phyloP scores from a whole-genome alignment of 352 stramenopile genomes.

The Thraustotheca clavata region DNA sequence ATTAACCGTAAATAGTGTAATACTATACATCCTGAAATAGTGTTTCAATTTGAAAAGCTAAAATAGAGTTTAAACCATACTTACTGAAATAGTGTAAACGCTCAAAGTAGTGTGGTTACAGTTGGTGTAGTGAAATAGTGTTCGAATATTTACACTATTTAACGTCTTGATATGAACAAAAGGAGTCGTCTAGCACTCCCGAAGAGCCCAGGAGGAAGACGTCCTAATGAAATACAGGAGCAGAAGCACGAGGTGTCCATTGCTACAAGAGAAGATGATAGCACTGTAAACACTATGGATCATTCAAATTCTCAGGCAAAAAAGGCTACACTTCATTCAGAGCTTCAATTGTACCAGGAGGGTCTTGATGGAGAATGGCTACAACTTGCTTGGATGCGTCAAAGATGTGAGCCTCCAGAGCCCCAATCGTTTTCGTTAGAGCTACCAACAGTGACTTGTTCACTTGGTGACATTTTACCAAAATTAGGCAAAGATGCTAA shows the following conservation, averaged over 20 bases:
- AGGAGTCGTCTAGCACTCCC: constrained; percentile 5
- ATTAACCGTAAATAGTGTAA: too few species aligned
- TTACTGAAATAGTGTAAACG: too few species aligned
- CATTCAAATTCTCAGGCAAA: background rate
- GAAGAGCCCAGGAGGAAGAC: background rate
- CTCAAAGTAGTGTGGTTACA: too few species aligned
- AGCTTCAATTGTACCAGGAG: constrained; percentile 8
- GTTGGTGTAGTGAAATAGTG: too few species aligned
- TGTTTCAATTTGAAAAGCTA: too few species aligned
- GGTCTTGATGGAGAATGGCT: constrained; percentile 12
- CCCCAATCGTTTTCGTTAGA: background rate
- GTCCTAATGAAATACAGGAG: background rate
- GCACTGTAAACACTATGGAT: background rate
- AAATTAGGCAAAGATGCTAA: background rate
- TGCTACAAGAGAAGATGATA: background rate
- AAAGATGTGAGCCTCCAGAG: background rate
- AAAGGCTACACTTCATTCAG: background rate
- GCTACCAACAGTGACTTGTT: constrained; percentile 1
- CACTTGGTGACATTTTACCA: constrained; percentile 3
- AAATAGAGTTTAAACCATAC: too few species aligned
- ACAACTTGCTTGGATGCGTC: constrained; percentile 18
- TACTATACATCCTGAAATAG: too few species aligned
- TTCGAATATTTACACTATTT: background rate
- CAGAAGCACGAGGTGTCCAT: background rate
- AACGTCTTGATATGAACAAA: constrained; percentile 14